A percentile compares a stretch with the other conserved stretches of the same genome.
Conservation (phyloP, 768 basidiomycete species). For the Amanita polypyramis region DNA sequence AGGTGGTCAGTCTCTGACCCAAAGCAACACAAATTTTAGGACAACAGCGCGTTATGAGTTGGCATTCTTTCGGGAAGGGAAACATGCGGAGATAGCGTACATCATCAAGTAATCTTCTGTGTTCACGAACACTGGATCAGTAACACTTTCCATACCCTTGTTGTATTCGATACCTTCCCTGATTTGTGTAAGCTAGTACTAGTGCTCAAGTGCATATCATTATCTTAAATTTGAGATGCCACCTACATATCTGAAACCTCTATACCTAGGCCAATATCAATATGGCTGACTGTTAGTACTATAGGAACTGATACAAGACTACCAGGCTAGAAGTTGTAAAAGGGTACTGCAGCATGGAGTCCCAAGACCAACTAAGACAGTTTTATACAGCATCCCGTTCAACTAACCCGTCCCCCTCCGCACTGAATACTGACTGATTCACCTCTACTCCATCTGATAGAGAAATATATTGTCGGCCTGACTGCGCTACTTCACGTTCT, state of each 20-base stretch:
- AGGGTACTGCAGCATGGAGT: no score
- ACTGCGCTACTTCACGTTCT: conserved; percentile 18
- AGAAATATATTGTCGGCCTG: conserved; percentile 2
- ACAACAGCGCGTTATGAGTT: no score
- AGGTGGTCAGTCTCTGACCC: no score
- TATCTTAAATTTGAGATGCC: not conserved
- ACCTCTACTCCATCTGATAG: conserved; percentile 5
- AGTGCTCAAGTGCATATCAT: not conserved
- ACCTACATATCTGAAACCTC: not conserved
- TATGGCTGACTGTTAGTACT: no score
- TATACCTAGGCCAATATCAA: no score
- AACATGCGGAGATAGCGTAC: not conserved
- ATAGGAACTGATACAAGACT: no score
- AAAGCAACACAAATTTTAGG: no score
- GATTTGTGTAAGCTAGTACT: not conserved
- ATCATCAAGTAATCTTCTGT: not conserved
- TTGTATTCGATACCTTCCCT: conserved; percentile 2
- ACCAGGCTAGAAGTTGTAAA: no score
- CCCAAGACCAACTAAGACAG: no score
- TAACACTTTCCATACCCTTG: not conserved
- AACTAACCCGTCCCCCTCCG: not conserved
- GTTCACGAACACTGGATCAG: not conserved
- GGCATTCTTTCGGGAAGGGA: not conserved
- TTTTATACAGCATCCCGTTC: not conserved
- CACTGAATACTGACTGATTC: conserved; percentile 3